Base-by-base conservation (phyloP, 371 early-diverging fungal species). In the Lichtheimia corymbifera region DNA sequence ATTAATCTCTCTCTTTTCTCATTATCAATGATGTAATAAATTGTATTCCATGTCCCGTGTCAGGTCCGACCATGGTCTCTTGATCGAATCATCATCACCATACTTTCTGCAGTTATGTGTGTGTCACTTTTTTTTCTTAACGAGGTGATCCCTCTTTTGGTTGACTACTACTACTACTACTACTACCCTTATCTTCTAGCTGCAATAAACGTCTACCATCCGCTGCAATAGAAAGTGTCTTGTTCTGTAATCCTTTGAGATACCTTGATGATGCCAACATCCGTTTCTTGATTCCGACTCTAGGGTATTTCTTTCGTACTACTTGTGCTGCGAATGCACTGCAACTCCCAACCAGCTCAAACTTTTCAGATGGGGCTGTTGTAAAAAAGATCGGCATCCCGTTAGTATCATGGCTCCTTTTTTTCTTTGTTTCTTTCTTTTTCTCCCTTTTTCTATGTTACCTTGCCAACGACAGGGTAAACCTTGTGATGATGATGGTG, bases 221-320 rank as follows among this genome's bases (percentile, higher is more conserved):
- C 13, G 45, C 52, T 12, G 60, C 40, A 18, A 50, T 42, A n/a
- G 60, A 52, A 17, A 59, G 30, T 15, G 60, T 58, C 28, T 61
- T 70, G 35, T 53, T 55, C 45, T 70, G 70, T 5, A 66, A 40
- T 30, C 56, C 56, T 54, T 41, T 60, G 20, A 70, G 22, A 55
- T 71, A 67, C 25, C 67, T 43, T 5, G 71, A 71, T 2, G 71
- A 71, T 0, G 71, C 71, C 50, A 71, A 12, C 60, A 67, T 67
- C 14, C 65, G 61, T 50, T 63, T 66, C 42, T 53, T 59, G 17
- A 45, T 35, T 35, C 35, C 35, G 35, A 35, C 35, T 35, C 35
- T 35, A 9, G 35, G 35, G 35, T 35, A 9, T 35, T 35, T 47
- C 6, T n/a, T 47, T 18, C n/a, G 47, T 20, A 47, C 18, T 20